Conservation (phyloP, 306 rosid genomes). For the Fagus crenata region DNA sequence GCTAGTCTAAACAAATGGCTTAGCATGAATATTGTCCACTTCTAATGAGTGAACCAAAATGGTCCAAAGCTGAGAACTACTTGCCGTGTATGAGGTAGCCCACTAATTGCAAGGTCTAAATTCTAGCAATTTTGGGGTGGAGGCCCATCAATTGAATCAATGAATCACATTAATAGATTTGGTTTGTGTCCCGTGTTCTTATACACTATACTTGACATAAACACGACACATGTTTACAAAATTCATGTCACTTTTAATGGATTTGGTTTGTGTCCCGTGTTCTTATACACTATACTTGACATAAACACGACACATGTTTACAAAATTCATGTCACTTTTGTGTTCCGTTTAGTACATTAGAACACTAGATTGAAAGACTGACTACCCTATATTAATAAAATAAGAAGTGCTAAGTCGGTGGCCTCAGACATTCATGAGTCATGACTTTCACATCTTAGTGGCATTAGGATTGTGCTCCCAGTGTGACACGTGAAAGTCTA, state of each 20-base stretch:
- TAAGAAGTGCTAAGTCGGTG: neutral
- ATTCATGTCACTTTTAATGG: no score
- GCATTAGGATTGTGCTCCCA: neutral
- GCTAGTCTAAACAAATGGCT: neutral
- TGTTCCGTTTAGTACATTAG: no score
- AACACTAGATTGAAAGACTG: no score
- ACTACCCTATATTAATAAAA: no score
- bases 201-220: no score
- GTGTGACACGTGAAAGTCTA: neutral
- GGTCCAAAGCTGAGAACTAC: neutral
- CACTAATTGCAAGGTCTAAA: neutral
- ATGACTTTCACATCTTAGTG: neutral
- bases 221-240: no score
- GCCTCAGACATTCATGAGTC: neutral
- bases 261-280: no score
- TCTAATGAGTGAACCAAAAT: neutral
- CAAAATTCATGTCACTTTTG: no score
- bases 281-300: no score
- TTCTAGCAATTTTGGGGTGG: neutral
- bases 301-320: no score
- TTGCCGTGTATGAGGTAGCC: neutral
- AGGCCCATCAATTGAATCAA: neutral
- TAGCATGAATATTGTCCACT: neutral
- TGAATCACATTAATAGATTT: neutral
- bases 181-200: no score